Conservation (phyloP, 2,329 filamentous ascomycete genomes). For the Byssothecium circinans region DNA sequence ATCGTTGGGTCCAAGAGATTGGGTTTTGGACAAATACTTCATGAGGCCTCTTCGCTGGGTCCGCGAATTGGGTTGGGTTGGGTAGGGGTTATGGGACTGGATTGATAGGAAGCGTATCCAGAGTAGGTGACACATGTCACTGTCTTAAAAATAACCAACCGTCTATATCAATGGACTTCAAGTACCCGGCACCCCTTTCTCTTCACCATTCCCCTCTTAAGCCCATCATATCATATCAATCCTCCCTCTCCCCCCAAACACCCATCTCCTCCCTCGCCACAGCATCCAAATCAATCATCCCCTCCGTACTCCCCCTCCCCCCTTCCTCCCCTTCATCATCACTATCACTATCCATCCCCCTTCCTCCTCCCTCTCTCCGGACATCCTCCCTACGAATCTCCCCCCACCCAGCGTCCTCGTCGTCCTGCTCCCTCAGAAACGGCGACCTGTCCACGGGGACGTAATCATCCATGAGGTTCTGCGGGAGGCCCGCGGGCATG, state of each 20-base stretch:
- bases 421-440: conserved; percentile 21
- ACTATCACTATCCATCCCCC: conserved; percentile 20
- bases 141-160: no score
- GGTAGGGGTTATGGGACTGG: no score
- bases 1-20: no score
- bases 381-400: conserved; percentile 31
- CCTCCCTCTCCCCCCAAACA: conserved; percentile 30
- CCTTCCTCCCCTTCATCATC: conserved; percentile 10
- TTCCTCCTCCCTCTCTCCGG: conserved; percentile 8
- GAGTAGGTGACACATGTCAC: no score
- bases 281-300: conserved; percentile 37
- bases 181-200: no score
- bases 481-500: conserved; percentile 21
- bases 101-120: no score
- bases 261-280: conserved; percentile 41
- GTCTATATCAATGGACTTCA: no score
- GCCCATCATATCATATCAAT: no score
- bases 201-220: no score
- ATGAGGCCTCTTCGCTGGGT: no score
- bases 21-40: no score
- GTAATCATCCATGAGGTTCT: conserved; percentile 40
- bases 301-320: not conserved
- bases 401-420: conserved; percentile 39
- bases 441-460: conserved; percentile 31
- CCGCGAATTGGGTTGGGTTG: no score